Evolutionary conservation across 176 grass and related monocot species (phyloP), one percentile per base, ranked within the genome.

Genomic region (Ananas comosus): DNA sequence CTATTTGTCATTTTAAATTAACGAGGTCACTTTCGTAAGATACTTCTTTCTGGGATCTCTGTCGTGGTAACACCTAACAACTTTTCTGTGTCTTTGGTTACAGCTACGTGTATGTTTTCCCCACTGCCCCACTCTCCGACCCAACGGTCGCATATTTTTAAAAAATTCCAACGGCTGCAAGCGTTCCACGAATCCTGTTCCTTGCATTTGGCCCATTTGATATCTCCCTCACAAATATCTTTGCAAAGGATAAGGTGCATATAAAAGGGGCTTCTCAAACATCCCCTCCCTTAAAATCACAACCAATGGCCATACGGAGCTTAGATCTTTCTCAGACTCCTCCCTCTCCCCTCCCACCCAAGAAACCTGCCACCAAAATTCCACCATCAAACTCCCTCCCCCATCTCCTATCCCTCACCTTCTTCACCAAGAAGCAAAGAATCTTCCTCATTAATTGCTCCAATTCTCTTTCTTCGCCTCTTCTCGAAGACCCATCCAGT

Each of bases 221-320:
- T 6, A 4, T 47, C 16, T 23, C 10, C 17, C 17, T 61, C 17
- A 22, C 16, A 61, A 57, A 61, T 18, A 61, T 61, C 56, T 80
- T 51, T 56, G 0, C 68, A 51, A 61, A 61, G 74, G 85, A 91
- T 91, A 91, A 87, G 81, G 81, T 85, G 54, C 54, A 56, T 67
- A 66, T 76, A 29, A 66, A 51, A 14, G 11, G 21, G 13, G 12
- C 8, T 11, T 25, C 11, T 21, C 2, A n/a, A n/a, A 13, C 6
- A 12, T 19, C 24, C 7, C 28, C 51, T 51, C 51, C 49, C 14
- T 12, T 16, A 50, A 68, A 50, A 11, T n/a, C 21, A 2, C 16
- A 12, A 9, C 13, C 59, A 72, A 89, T 97, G 89, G 79, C 89
- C 79, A 79, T 81, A 92, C 88, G 93, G 89, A 87, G 79, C 88